These are phyloP conservation scores for Neopestalotiopsis clavispora DNA, from an alignment of 2,329 filamentous ascomycete species.

Conservation along the genomic window DNA sequence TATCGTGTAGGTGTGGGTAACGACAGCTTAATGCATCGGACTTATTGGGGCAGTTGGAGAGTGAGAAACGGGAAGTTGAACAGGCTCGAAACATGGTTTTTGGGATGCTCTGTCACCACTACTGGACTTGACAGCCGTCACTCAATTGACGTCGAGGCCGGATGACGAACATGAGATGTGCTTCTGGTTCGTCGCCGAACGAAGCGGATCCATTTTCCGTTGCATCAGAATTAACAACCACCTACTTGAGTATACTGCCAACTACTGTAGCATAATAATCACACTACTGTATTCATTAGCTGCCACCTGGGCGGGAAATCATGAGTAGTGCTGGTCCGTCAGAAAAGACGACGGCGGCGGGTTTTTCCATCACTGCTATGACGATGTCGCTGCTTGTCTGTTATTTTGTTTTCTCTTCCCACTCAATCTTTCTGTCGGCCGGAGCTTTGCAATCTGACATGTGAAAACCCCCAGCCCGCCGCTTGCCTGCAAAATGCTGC, in stretches of 20 bases:
- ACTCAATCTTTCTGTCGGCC: neutral
- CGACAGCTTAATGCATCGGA: slow-evolving; percentile 17
- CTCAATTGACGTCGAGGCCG: neutral
- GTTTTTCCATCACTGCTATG: neutral
- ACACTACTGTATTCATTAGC: too few species aligned
- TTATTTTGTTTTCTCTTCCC: neutral
- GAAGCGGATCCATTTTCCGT: neutral
- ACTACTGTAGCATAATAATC: too few species aligned
- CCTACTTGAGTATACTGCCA: neutral
- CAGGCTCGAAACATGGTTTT: slow-evolving; percentile 14
- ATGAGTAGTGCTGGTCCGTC: neutral
- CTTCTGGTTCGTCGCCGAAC: neutral
- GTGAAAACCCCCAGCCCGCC: neutral
- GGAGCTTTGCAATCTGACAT: neutral
- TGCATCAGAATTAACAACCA: neutral
- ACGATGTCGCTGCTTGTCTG: neutral
- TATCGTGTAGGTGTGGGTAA: slow-evolving; percentile 16
- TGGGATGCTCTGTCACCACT: neutral
- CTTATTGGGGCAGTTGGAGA: slow-evolving; percentile 14
- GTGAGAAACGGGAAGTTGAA: slow-evolving; percentile 16
- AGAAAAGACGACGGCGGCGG: neutral
- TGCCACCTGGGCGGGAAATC: neutral
- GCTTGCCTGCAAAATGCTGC: neutral
- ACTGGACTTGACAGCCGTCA: neutral
- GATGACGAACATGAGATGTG: neutral